Evolutionary conservation across 1,139 yeast species (phyloP).

Genomic region (Geotrichum europaeum): DNA sequence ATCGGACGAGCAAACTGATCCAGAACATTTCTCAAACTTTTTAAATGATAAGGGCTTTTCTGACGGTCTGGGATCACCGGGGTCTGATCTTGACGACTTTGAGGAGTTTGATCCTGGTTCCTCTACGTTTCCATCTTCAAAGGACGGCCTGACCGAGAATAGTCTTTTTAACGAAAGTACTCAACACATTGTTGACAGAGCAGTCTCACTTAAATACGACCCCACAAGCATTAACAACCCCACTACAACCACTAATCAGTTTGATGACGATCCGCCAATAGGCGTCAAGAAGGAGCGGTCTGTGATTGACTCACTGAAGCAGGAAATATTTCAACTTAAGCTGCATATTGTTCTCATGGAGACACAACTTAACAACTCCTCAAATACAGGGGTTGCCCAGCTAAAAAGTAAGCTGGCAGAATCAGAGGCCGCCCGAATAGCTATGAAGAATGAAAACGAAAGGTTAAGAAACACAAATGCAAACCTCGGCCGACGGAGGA

Average conservation of each 20-base stretch:
- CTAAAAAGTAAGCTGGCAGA: slow-evolving; percentile 19
- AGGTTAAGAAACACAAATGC: slow-evolving; percentile 19
- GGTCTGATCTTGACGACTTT: background rate
- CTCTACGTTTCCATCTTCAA: background rate
- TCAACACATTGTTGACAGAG: background rate
- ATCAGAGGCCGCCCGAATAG: slow-evolving; percentile 18
- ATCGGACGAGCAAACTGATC: background rate
- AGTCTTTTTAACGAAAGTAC: background rate
- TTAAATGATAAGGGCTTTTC: background rate
- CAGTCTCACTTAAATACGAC: background rate
- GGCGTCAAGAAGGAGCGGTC: slow-evolving; percentile 19
- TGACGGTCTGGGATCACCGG: background rate
- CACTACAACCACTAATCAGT: background rate
- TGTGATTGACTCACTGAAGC: slow-evolving; percentile 17
- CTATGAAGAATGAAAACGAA: slow-evolving; percentile 20
- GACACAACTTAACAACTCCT: slow-evolving; percentile 14
- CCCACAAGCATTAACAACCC: background rate
- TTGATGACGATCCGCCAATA: slow-evolving; percentile 1
- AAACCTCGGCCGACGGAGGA: slow-evolving; percentile 2
- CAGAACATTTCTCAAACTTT: background rate
- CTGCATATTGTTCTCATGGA: slow-evolving; percentile 21
- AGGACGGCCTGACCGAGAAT: background rate
- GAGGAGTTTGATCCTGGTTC: background rate
- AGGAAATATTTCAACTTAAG: slow-evolving; percentile 21
- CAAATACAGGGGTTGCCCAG: slow-evolving; percentile 21